phyloP scores from a whole-genome alignment of 306 rosid species.

The Vigna angularis region DNA sequence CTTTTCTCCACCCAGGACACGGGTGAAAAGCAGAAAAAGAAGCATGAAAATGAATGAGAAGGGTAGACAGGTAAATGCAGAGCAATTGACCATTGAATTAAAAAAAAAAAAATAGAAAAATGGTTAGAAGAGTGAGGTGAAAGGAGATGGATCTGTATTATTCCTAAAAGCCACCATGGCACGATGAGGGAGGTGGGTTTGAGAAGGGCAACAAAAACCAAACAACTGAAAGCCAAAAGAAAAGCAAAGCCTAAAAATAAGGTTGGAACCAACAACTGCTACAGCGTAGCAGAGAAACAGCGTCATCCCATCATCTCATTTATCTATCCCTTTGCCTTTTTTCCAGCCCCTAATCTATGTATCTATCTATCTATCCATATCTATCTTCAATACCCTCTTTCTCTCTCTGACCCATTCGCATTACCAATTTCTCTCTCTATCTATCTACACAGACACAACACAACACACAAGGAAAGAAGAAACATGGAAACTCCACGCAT shows the following conservation, averaged over 20 bases:
- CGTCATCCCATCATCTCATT: slow-evolving; percentile 49
- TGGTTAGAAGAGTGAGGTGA: slow-evolving; percentile 18
- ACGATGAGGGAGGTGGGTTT: slow-evolving; percentile 6
- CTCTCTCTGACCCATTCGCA: slow-evolving; percentile 36
- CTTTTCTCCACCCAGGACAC: slow-evolving; percentile 46
- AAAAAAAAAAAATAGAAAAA: not conserved
- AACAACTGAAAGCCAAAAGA: slow-evolving; percentile 24
- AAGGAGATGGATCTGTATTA: not conserved
- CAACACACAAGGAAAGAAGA: slow-evolving; percentile 60
- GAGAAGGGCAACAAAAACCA: slow-evolving; percentile 14
- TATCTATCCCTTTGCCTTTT: slow-evolving; percentile 22
- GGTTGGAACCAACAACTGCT: slow-evolving; percentile 55
- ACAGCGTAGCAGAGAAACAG: slow-evolving; percentile 58
- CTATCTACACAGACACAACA: slow-evolving; percentile 58
- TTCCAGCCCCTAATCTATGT: slow-evolving; percentile 44
- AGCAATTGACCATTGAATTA: slow-evolving; percentile 39
- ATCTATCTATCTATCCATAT: slow-evolving; percentile 19
- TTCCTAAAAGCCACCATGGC: slow-evolving; percentile 43
- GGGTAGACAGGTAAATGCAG: slow-evolving; percentile 51
- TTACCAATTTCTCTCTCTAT: slow-evolving; percentile 57
- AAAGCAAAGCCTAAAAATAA: slow-evolving; percentile 59
- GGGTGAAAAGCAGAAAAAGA: slow-evolving; percentile 45
- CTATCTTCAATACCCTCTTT: slow-evolving; percentile 26
- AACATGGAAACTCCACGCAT: slow-evolving; percentile 79
- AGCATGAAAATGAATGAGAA: slow-evolving; percentile 31